Evolutionary conservation across 2,329 filamentous ascomycete genomes (phyloP).

Genomic region (Pseudocercospora cruenta): DNA sequence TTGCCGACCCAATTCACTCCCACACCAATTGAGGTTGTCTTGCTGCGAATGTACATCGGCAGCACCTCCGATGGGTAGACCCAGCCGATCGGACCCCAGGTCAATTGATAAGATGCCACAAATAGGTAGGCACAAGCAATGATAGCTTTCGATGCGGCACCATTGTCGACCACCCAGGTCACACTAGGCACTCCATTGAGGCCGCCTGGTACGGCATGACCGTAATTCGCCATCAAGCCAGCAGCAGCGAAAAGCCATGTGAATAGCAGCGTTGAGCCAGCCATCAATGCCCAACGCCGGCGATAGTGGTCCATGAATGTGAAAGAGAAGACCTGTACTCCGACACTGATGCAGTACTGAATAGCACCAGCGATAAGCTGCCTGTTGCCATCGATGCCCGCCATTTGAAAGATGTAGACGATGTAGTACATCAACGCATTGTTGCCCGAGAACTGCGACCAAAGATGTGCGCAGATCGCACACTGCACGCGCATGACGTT

Average conservation of each 20-base stretch:
- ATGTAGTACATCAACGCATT: slow-evolving; percentile 21
- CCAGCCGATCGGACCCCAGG: slow-evolving; percentile 20
- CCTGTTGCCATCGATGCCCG: slow-evolving; percentile 15
- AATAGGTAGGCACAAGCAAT: slow-evolving; percentile 19
- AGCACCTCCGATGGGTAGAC: slow-evolving; percentile 17
- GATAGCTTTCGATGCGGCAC: slow-evolving; percentile 12
- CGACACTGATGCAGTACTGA: slow-evolving; percentile 22
- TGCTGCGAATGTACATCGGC: slow-evolving; percentile 18
- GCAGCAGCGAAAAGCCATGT: slow-evolving; percentile 18
- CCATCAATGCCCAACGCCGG: slow-evolving; percentile 15
- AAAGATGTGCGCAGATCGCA: slow-evolving; percentile 17
- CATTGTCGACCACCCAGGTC: slow-evolving; percentile 17
- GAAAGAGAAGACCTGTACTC: slow-evolving; percentile 21
- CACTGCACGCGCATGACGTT: slow-evolving; percentile 17
- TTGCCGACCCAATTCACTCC: slow-evolving; percentile 19
- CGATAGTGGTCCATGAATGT: slow-evolving; percentile 19
- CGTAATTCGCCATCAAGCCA: slow-evolving; percentile 16
- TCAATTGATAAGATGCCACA: slow-evolving; percentile 16
- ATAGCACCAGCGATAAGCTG: slow-evolving; percentile 15
- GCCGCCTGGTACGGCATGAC: slow-evolving; percentile 17
- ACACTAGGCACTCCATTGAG: slow-evolving; percentile 16
- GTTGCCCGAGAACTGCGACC: slow-evolving; percentile 19
- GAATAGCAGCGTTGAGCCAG: slow-evolving; percentile 9
- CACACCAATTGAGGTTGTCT: slow-evolving; percentile 13
- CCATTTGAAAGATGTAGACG: slow-evolving; percentile 23